Evolutionary conservation across 2,329 filamentous ascomycete species (phyloP).

Genomic region (Penicillium sp.): DNA sequence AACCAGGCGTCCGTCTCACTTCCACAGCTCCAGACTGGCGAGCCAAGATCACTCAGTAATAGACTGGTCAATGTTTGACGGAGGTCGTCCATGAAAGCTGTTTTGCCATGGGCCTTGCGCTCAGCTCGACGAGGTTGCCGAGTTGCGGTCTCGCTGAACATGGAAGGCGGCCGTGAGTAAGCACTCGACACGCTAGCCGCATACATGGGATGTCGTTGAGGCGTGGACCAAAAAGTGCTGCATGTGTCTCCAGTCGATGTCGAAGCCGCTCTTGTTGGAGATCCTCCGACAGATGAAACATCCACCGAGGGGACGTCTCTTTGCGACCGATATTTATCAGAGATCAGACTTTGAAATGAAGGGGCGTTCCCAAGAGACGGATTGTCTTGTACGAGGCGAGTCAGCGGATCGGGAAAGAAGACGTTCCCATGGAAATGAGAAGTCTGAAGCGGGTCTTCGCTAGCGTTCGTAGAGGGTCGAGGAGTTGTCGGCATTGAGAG

Average conservation of each 20-base stretch:
- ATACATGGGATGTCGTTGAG: slow-evolving; percentile 65
- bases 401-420: slow-evolving; percentile 31
- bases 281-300: slow-evolving; percentile 58
- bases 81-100: slow-evolving; percentile 72
- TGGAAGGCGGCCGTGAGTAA: slow-evolving; percentile 46
- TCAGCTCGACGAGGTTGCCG: slow-evolving; percentile 34
- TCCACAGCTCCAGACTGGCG: slow-evolving; percentile 78
- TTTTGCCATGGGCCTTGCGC: slow-evolving; percentile 63
- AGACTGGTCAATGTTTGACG: slow-evolving; percentile 79
- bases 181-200: slow-evolving; percentile 62
- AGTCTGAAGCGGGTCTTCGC: slow-evolving; percentile 40
- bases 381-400: slow-evolving; percentile 34
- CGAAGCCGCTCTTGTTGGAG: slow-evolving; percentile 65
- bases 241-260: slow-evolving; percentile 68
- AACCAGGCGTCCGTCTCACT: slow-evolving; percentile 95
- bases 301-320: slow-evolving; percentile 61
- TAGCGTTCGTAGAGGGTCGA: slow-evolving; percentile 44
- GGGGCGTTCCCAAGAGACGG: slow-evolving; percentile 52
- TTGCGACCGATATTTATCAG: slow-evolving; percentile 60
- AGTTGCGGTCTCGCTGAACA: slow-evolving; percentile 39
- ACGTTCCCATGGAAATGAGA: slow-evolving; percentile 27
- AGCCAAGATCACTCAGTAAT: slow-evolving; percentile 83
- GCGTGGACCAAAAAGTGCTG: slow-evolving; percentile 86
- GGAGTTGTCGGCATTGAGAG: slow-evolving; percentile 47
- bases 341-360: slow-evolving; percentile 69